A percentile compares a stretch with the other conserved stretches of the same genome.
Conservation (phyloP, 352 stramenopile species). For the Phytopythium kandeliae region DNA sequence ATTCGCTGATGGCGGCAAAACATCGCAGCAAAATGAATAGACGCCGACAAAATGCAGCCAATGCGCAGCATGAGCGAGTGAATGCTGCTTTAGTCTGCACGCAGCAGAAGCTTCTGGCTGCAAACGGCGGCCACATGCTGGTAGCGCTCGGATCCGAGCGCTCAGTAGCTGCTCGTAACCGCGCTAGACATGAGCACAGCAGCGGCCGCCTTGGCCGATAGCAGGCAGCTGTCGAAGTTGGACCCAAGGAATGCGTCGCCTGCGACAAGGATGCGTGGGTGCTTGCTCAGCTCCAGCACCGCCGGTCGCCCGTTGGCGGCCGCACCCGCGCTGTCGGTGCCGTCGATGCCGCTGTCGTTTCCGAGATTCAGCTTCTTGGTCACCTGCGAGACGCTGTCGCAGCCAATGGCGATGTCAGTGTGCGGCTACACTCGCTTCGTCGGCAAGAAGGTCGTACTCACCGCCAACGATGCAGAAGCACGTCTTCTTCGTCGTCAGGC, state of each 20-base stretch:
- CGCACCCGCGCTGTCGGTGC: background rate
- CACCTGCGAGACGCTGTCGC: constrained; percentile 57
- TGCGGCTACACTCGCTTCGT: background rate
- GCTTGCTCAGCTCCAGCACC: constrained; percentile 33
- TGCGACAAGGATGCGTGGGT: constrained; percentile 54
- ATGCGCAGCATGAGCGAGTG: too few relatives aligned
- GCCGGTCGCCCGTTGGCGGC: background rate
- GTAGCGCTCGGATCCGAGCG: too few relatives aligned
- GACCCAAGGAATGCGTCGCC: constrained; percentile 68
- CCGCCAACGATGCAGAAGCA: constrained; percentile 61
- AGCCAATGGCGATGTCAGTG: too few relatives aligned
- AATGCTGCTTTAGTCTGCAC: too few relatives aligned
- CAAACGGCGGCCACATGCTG: too few relatives aligned
- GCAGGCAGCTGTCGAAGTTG: constrained; percentile 62
- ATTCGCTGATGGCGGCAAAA: background rate
- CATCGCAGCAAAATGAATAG: too few relatives aligned
- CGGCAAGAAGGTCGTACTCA: constrained; percentile 12
- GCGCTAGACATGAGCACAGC: constrained; percentile 12
- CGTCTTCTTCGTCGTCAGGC: constrained; percentile 30
- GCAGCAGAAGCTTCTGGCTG: too few relatives aligned
- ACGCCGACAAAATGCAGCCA: too few relatives aligned
- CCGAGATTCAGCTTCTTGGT: constrained; percentile 14
- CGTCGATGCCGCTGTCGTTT: background rate
- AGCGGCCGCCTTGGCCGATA: constrained; percentile 46
- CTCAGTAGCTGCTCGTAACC: constrained; percentile 17